Conservation (phyloP, 345 rosid species). For the Aquilaria sinensis region DNA sequence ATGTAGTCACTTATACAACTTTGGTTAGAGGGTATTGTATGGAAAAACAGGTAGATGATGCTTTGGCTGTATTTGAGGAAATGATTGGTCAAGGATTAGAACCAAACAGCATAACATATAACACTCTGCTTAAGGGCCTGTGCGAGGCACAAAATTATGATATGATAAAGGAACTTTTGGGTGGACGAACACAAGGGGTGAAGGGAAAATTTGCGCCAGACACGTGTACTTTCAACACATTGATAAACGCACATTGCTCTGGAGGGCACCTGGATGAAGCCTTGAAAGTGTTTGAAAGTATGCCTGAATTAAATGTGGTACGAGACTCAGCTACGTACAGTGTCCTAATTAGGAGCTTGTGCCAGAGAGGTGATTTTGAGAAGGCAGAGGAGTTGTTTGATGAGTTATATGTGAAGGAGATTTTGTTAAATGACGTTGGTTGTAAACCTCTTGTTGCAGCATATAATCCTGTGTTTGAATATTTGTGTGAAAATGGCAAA, state of each 20-base stretch:
- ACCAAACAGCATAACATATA: slow-evolving; percentile 57
- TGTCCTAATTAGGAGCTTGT: slow-evolving; percentile 57
- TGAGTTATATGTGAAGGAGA: slow-evolving; percentile 43
- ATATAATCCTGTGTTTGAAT: slow-evolving; percentile 64
- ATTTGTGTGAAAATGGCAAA: slow-evolving; percentile 64
- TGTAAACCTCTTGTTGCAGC: slow-evolving; percentile 72
- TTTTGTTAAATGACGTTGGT: slow-evolving; percentile 41
- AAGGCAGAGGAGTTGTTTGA: slow-evolving; percentile 60
- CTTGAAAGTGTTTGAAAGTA: slow-evolving; percentile 41
- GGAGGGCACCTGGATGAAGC: slow-evolving; percentile 62
- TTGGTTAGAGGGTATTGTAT: slow-evolving; percentile 74
- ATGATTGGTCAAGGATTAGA: slow-evolving; percentile 44
- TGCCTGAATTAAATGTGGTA: slow-evolving; percentile 36
- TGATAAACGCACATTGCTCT: slow-evolving; percentile 57
- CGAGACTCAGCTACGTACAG: slow-evolving; percentile 85
- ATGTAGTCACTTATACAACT: slow-evolving; percentile 72
- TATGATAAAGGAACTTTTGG: slow-evolving; percentile 46
- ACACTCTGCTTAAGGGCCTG: slow-evolving; percentile 73
- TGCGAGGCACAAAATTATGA: slow-evolving; percentile 54
- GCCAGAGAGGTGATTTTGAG: slow-evolving; percentile 46
- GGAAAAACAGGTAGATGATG: slow-evolving; percentile 63
- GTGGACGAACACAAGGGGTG: slow-evolving; percentile 21
- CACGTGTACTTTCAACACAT: slow-evolving; percentile 69
- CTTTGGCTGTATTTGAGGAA: slow-evolving; percentile 46
- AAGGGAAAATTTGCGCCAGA: slow-evolving; percentile 49